phyloP scores from a whole-genome alignment of 1,139 yeast species.

The Kodamaea anthophila region DNA sequence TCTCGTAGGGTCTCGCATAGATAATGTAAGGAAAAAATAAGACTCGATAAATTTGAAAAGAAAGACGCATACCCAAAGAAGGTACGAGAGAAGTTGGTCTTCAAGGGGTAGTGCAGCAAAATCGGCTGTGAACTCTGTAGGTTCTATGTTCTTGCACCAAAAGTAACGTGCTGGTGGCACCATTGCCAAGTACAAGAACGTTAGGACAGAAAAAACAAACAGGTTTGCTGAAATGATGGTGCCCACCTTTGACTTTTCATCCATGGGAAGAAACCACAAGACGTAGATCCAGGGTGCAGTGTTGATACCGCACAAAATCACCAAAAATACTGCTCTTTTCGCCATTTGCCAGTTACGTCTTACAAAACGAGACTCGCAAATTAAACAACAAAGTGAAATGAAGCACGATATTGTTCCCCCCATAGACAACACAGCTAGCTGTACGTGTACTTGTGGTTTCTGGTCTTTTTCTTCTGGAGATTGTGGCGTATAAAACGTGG shows the following conservation, averaged over 20 bases:
- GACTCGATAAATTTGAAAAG: conserved; percentile 73
- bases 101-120: conserved; percentile 50
- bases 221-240: conserved; percentile 50
- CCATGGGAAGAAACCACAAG: conserved; percentile 46
- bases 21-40: conserved; percentile 70
- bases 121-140: conserved; percentile 37
- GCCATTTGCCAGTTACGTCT: conserved; percentile 61
- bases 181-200: conserved; percentile 56
- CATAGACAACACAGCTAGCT: conserved; percentile 56
- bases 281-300: conserved; percentile 60
- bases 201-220: conserved; percentile 51
- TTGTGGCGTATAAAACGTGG: conserved; percentile 62
- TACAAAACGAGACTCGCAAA: conserved; percentile 59
- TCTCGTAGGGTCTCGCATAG: conserved; percentile 72
- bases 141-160: conserved; percentile 14
- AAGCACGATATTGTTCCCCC: conserved; percentile 70
- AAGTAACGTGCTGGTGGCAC: conserved; percentile 48
- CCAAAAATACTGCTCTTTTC: conserved; percentile 37
- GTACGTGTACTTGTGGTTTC: conserved; percentile 59
- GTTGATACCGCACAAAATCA: conserved; percentile 42
- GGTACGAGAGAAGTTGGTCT: conserved; percentile 50
- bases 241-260: conserved; percentile 45
- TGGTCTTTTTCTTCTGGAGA: conserved; percentile 54
- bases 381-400: conserved; percentile 55
- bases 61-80: conserved; percentile 66